Evolutionary conservation across 208 protist genomes (phyloP), one percentile per base, ranked within the genome.

Genomic region (Acanthamoeba sp.): DNA sequence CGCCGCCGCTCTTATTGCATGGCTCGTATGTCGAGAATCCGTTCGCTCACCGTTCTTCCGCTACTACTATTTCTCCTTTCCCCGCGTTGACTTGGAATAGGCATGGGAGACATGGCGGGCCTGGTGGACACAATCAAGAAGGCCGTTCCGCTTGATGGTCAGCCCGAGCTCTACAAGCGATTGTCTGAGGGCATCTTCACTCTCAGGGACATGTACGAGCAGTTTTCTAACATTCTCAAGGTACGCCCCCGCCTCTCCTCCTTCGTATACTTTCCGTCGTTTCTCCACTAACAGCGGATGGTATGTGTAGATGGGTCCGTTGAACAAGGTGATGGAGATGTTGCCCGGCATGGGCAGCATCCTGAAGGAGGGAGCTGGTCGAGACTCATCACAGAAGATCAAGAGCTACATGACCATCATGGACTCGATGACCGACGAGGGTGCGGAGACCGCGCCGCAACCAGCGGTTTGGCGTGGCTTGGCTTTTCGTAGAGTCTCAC

Each of bases 161-260:
- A 98, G 96, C 96, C 96, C 76, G 97, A 98, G 59, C 94, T 98
- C 4, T 98, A 98, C 95, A 98, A 98, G 94, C 96, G 98, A 22
- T 96, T 99, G 34, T 96, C 98, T 85, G 95, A 98, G 42, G 99
- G 99, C 38, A 97, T 98, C 93, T 99, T 99, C 95, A 99, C 98
- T 2, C 94, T 99, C 91, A 96, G 99, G 27, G 98, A 99, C 96
- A 98, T 99, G 98, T 99, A 99, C 96, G 98, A 99, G 96, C 98
- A 99, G 94, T 96, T 99, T 93, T 98, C 99, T 96, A 99, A 99
- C 90, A 97, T 99, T 20, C 94, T 98, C 24, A 98, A 99, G 95
- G 97, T 99, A 96, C 98, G 98, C 55, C 99, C 98, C n/a, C 48
- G n/a, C n/a, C 97, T 95, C n/a, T 10, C 18, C 93, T 62, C 76